Evolutionary conservation across 164 flowering plant species (phyloP).

Genomic region (Piper betle): DNA sequence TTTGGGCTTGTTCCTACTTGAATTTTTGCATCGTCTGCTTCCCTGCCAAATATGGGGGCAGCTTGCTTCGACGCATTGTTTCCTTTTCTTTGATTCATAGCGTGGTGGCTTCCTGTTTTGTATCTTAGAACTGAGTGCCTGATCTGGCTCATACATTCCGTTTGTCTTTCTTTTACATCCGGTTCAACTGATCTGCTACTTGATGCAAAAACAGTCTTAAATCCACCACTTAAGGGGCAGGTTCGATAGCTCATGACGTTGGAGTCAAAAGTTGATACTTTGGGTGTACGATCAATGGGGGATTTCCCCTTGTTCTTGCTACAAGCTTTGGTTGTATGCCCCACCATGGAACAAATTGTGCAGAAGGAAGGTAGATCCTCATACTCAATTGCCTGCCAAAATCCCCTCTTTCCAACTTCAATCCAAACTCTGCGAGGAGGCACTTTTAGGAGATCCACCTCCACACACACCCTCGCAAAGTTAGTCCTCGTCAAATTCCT

Average conservation of each 20-base stretch:
- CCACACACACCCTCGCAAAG: constrained; percentile 2
- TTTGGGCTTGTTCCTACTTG: not conserved
- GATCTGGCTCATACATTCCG: not conserved
- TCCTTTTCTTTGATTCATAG: too few relatives aligned
- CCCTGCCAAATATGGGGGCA: too few relatives aligned
- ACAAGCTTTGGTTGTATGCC: not conserved
- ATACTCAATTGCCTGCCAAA: not conserved
- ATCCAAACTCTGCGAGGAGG: constrained; percentile 1
- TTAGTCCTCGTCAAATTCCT: not conserved
- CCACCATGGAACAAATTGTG: not conserved
- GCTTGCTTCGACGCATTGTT: not conserved
- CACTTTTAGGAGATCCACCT: not conserved
- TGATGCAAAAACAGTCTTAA: not conserved
- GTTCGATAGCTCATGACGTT: not conserved
- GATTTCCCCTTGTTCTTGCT: not conserved
- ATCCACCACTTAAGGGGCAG: not conserved
- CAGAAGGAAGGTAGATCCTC: not conserved
- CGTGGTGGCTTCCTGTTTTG: not conserved
- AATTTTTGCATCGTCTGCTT: not conserved
- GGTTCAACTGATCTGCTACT: not conserved
- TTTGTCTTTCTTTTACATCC: not conserved
- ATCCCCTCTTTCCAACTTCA: constrained; percentile 1
- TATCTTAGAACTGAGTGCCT: not conserved
- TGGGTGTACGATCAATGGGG: too few relatives aligned
- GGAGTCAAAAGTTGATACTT: not conserved